Evolutionary conservation across 179 eudicot species (phyloP), one percentile per base, ranked within the genome.

Genomic region (Carnegiea gigantea): DNA sequence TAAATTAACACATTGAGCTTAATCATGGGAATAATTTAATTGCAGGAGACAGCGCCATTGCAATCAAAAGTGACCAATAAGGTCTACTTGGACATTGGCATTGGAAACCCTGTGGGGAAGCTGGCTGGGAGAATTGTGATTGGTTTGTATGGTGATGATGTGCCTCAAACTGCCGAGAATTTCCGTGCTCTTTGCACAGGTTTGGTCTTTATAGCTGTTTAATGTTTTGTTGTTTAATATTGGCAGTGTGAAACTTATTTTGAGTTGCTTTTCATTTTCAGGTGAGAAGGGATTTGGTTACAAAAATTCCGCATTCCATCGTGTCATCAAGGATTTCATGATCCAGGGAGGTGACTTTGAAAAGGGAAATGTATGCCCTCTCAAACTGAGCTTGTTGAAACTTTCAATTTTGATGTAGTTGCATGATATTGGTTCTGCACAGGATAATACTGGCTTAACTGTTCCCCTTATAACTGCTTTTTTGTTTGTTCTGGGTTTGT

Each of bases 101-200:
- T 96, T 78, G 98, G 99, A 49, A 92, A 96, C 82, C 98, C 97
- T 11, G 98, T 90, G 21, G 98, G 97, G 38, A 92, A 90, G 85
- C 85, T 86, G 81, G 97, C 46, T 80, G 99, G 98, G 51, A 90
- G 98, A 86, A 81, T 95, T 88, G 99, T 96, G 28, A 95, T 96
- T 64, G 99, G 99, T 53, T 85, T 96, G 77, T 96, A 78, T 82
- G 99, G 98, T 59, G 97, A 95, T 78, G 98, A 96, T 67, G 98
- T 95, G 81, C 99, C 98, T 70, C 93, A 90, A 84, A 94, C 98
- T 18, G 91, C 89, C 8, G 98, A 92, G 83, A 96, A 96, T 59
- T 96, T 96, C 87, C 95, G 97, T 78, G 98, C 98, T 79, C 88
- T 96, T 85, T 96, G 98, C 93, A 96, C 98, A 88, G 99, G 99